Evolutionary conservation across 306 rosid species (phyloP).

Genomic region (Abrus precatorius): DNA sequence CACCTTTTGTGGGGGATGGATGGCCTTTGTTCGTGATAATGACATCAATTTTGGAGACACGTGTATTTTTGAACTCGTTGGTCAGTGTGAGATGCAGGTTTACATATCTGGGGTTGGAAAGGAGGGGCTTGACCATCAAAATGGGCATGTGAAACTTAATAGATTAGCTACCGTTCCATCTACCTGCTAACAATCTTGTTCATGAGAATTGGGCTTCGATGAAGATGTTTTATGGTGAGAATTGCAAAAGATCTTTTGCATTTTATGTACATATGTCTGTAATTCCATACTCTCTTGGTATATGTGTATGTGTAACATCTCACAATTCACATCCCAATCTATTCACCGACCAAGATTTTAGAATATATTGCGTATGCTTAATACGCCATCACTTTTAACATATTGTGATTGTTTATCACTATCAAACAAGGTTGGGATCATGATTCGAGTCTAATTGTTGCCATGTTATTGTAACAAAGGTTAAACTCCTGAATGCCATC

Average conservation of each 20-base stretch:
- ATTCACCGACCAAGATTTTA: background rate
- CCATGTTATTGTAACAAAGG: conserved; percentile 7
- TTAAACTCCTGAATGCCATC: background rate
- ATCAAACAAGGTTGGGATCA: conserved; percentile 5
- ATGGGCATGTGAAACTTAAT: conserved; percentile 58
- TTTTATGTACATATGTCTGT: conserved; percentile 20
- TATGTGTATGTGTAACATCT: conserved; percentile 24
- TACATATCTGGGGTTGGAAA: conserved; percentile 75
- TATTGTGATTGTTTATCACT: conserved; percentile 13
- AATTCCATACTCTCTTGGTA: conserved; percentile 4
- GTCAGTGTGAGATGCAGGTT: conserved; percentile 73
- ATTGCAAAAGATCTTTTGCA: conserved; percentile 27
- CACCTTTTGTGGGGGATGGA: conserved; percentile 97
- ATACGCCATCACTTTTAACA: background rate
- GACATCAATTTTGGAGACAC: conserved; percentile 80
- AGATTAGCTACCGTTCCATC: conserved; percentile 59
- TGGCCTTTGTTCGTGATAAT: conserved; percentile 92
- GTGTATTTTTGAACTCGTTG: conserved; percentile 86
- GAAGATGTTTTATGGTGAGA: conserved; percentile 42
- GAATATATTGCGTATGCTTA: conserved; percentile 19
- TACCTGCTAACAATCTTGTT: conserved; percentile 52
- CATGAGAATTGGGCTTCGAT: conserved; percentile 41
- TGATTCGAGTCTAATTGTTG: background rate
- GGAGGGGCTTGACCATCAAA: conserved; percentile 67
- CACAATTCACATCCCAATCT: conserved; percentile 18